Conservation (phyloP, 768 basidiomycete species). For the Serendipita vermifera region DNA sequence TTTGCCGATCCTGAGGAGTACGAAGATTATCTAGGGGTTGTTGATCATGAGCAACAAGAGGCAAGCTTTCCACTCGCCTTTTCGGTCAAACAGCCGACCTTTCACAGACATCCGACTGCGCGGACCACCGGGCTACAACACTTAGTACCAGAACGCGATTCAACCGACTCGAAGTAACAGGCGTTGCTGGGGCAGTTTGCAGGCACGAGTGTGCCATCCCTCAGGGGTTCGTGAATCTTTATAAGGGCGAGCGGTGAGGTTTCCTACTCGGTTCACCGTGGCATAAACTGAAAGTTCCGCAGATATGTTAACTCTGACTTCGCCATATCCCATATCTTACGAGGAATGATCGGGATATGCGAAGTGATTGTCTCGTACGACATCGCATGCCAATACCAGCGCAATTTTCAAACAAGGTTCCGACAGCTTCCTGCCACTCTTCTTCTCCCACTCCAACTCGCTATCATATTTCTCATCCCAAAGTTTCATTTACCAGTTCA, state of each 20-base stretch:
- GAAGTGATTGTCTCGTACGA: conserved; percentile 21
- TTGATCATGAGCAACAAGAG: not conserved
- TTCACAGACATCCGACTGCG: not conserved
- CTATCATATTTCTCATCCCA: conserved; percentile 22
- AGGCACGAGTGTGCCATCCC: not conserved
- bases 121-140: not conserved
- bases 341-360: not conserved
- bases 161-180: not conserved
- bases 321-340: not conserved
- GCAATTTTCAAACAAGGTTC: conserved; percentile 10
- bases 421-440: not conserved
- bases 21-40: not conserved
- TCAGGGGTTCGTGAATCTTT: not conserved
- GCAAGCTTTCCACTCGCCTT: too few relatives aligned
- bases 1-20: not conserved
- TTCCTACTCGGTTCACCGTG: not conserved
- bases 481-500: conserved; percentile 31
- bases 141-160: not conserved
- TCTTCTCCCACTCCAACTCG: conserved; percentile 1
- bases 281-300: too few relatives aligned
- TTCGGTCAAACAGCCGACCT: too few relatives aligned
- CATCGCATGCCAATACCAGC: conserved; percentile 24
- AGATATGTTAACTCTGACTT: conserved; percentile 5
- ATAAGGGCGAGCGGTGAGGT: not conserved
- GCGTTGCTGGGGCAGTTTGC: conserved; percentile 1